Base-by-base conservation (phyloP, 2,329 filamentous ascomycete species). In the Phialemonium atrogriseum region DNA sequence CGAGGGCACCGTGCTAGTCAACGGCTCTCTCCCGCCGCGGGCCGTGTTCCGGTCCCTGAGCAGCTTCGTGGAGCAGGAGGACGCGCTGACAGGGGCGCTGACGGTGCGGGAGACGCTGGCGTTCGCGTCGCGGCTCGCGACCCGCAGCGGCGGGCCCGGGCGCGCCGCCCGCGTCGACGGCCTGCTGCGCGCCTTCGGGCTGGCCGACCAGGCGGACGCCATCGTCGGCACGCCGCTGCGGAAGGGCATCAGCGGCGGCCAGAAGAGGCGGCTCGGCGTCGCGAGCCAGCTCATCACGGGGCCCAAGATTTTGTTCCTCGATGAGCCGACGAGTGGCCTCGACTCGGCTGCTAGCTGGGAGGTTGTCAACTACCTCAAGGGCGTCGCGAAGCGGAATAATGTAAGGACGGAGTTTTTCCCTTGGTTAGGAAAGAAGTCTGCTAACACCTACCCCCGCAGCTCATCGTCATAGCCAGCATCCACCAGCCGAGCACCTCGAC, bases 41-140 rank as follows among this genome's bases (percentile, higher is more conserved):
- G 52, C 62, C 7, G 60, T 62, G 0, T 80, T 89, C 43, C 73
- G 75, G 12, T 65, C 72, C 28, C 65, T 89, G 30, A 80, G 73
- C 33, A 76, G 76, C 27, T 93, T 87, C 49, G 86, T 93, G 14
- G 86, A 94, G 60, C 86, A 94, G 54, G 84, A 93, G 42, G 86
- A 94, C 61, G 80, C 84, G 1, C 66, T 93, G 10, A 81, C 89
- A 30, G 86, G 85, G 5, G 80, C 80, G 1, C 62, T 93, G 41
- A 93, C 85, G 0, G 83, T 89, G 7, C 66, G 71, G 17, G 86
- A 93, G 60, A 93, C 85, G 0, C 59, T 94, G 38, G 61, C 77
- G 40, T 93, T 93, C 52, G 80, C 84, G 0, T 82, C 84, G 0
- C 71, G 80, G 17, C 69, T 93, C 58, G 77, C 38, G 45, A 80